Conservation (phyloP, 768 basidiomycete genomes). For the Aureoboletus auriporus region DNA sequence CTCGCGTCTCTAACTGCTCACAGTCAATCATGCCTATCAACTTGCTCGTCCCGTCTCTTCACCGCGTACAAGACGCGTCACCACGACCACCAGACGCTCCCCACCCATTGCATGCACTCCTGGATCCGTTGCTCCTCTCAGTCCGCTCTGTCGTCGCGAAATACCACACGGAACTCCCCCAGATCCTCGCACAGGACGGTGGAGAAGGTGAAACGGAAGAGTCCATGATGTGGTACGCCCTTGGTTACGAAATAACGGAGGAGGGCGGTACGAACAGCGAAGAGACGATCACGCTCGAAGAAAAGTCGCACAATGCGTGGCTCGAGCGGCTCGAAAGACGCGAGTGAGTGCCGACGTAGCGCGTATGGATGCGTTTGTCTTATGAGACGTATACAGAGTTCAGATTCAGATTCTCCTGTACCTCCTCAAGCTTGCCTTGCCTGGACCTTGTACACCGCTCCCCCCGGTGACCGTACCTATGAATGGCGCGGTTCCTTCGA, state of each 20-base stretch:
- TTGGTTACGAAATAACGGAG: slow-evolving; percentile 50
- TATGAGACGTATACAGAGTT: slow-evolving; percentile 41
- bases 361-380: background rate
- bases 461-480: slow-evolving; percentile 24
- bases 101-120: slow-evolving; percentile 54
- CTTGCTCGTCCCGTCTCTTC: slow-evolving; percentile 52
- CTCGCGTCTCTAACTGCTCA: slow-evolving; percentile 10
- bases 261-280: slow-evolving; percentile 24
- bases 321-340: slow-evolving; percentile 64
- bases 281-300: slow-evolving; percentile 36
- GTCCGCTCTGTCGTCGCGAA: slow-evolving; percentile 51
- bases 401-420: slow-evolving; percentile 75
- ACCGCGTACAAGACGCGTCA: slow-evolving; percentile 40
- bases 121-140: slow-evolving; percentile 64
- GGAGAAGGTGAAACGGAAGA: slow-evolving; percentile 66
- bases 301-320: slow-evolving; percentile 53
- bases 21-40: slow-evolving; percentile 72
- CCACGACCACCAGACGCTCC: slow-evolving; percentile 28
- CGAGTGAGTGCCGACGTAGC: slow-evolving; percentile 41
- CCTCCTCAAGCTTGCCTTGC: slow-evolving; percentile 59
- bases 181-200: slow-evolving; percentile 54
- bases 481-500: slow-evolving; percentile 24
- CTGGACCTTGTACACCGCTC: slow-evolving; percentile 36
- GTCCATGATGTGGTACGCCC: slow-evolving; percentile 72
- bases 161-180: slow-evolving; percentile 60